A percentile compares a stretch with the other conserved stretches of the same genome.
Conservation (phyloP, 2,329 filamentous ascomycete genomes). For the Massarina eburnea region DNA sequence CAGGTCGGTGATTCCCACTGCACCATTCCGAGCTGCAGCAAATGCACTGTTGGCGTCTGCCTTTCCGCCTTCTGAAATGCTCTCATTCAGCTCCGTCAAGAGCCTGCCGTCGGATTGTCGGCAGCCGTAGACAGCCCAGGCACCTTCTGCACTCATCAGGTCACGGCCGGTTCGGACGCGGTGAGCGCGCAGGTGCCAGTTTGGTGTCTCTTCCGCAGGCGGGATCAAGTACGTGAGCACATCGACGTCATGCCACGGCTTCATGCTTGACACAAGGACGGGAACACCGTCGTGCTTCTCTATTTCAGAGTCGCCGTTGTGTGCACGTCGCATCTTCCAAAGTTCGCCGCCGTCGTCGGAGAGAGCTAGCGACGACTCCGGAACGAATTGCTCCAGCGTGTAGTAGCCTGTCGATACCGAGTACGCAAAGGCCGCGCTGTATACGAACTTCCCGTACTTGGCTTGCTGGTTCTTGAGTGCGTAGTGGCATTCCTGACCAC, state of each 20-base stretch:
- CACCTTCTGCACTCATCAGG: constrained; percentile 72
- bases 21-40: constrained; percentile 53
- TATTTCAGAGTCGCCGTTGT: constrained; percentile 62
- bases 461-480: constrained; percentile 79
- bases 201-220: constrained; percentile 56
- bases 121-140: constrained; percentile 69
- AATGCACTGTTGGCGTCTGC: constrained; percentile 40
- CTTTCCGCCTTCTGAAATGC: constrained; percentile 45
- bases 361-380: constrained; percentile 73
- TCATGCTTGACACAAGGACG: constrained; percentile 70
- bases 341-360: constrained; percentile 77
- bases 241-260: constrained; percentile 68
- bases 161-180: constrained; percentile 60
- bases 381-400: constrained; percentile 73
- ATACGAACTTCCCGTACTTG: constrained; percentile 79
- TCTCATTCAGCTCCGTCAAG: constrained; percentile 47
- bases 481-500: constrained; percentile 80
- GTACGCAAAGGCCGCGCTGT: constrained; percentile 75
- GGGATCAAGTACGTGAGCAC: constrained; percentile 68
- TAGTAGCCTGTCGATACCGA: constrained; percentile 76
- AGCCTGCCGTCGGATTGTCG: constrained; percentile 59
- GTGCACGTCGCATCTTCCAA: constrained; percentile 74
- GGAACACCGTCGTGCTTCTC: constrained; percentile 58
- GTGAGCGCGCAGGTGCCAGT: constrained; percentile 70
- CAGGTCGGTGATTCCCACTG: constrained; percentile 54